A percentile compares a stretch with the other conserved stretches of the same genome.
phyloP scores from a whole-genome alignment of 371 early-diverging fungal genomes.

The Rhizopus delemar region DNA sequence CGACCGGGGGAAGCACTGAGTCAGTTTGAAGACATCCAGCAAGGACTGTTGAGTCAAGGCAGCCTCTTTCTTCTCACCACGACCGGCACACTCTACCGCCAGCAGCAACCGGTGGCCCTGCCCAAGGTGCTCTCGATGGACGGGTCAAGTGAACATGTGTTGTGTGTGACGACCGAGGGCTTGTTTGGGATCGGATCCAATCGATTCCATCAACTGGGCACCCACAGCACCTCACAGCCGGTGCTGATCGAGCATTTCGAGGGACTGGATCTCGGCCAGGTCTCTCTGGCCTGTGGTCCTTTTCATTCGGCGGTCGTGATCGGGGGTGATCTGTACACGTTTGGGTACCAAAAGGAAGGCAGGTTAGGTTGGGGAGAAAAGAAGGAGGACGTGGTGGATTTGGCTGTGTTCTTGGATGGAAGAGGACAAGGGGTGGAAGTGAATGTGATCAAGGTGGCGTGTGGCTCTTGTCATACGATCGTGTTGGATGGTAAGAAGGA shows the following conservation, averaged over 20 bases:
- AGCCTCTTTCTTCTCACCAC: slow-evolving; percentile 15
- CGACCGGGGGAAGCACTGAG: neutral
- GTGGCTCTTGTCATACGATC: slow-evolving; percentile 42
- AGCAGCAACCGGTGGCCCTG: neutral
- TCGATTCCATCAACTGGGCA: slow-evolving; percentile 41
- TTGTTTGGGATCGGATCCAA: slow-evolving; percentile 45
- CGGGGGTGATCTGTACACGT: slow-evolving; percentile 42
- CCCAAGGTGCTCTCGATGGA: slow-evolving; percentile 16
- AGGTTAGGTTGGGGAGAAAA: slow-evolving; percentile 35
- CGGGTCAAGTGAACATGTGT: slow-evolving; percentile 31
- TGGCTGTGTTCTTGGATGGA: slow-evolving; percentile 25
- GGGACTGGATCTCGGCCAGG: slow-evolving; percentile 18
- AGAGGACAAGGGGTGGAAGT: slow-evolving; percentile 24
- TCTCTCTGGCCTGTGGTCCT: slow-evolving; percentile 26
- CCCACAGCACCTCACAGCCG: slow-evolving; percentile 13
- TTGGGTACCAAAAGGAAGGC: slow-evolving; percentile 43
- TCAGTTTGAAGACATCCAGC: slow-evolving; percentile 7
- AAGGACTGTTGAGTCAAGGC: slow-evolving; percentile 11
- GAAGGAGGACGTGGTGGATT: slow-evolving; percentile 8
- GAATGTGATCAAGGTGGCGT: slow-evolving; percentile 29
- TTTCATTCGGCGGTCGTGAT: slow-evolving; percentile 46
- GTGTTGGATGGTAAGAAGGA: slow-evolving; percentile 37
- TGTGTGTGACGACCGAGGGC: slow-evolving; percentile 28
- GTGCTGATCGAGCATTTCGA: slow-evolving; percentile 33
- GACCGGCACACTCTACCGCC: neutral